Conservation (phyloP, 768 basidiomycete genomes). For the Rhizopogon rudus region DNA sequence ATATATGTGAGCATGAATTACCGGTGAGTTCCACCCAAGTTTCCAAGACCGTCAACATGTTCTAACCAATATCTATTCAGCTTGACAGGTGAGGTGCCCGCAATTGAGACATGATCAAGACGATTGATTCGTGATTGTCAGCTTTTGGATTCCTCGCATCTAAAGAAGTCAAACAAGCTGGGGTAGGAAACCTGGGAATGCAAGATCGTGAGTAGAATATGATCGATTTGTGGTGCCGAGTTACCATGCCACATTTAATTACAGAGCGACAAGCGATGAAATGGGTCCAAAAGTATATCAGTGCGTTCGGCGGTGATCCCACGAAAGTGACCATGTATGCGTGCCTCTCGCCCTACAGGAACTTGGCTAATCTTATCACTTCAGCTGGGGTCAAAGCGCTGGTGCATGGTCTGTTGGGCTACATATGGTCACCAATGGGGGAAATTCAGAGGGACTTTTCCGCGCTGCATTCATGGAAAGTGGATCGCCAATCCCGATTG, state of each 20-base stretch:
- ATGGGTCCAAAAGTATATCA: too few relatives aligned
- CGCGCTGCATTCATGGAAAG: slow-evolving; percentile 31
- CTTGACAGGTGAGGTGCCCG: slow-evolving; percentile 5
- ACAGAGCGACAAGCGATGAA: too few relatives aligned
- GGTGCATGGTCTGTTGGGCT: slow-evolving; percentile 28
- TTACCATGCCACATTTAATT: too few relatives aligned
- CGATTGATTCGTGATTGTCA: background rate
- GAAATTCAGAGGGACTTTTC: slow-evolving; percentile 12
- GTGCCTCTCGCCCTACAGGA: background rate
- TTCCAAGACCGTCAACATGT: background rate
- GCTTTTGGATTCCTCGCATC: slow-evolving; percentile 46
- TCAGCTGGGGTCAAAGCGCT: slow-evolving; percentile 28
- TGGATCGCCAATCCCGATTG: slow-evolving; percentile 27
- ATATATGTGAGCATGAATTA: slow-evolving; percentile 39
- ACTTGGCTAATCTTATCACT: background rate
- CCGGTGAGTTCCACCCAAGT: slow-evolving; percentile 21
- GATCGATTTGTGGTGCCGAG: too few relatives aligned
- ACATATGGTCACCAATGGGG: slow-evolving; percentile 18
- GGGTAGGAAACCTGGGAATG: slow-evolving; percentile 60
- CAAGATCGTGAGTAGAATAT: slow-evolving; percentile 45
- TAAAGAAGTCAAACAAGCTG: slow-evolving; percentile 46
- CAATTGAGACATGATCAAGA: background rate
- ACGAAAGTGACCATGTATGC: slow-evolving; percentile 48
- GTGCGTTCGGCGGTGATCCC: too few relatives aligned
- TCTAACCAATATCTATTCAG: slow-evolving; percentile 1